A percentile compares a stretch with the other conserved stretches of the same genome.
Conservation (phyloP, 2,329 filamentous ascomycete genomes). For the Claviceps fusiformis region DNA sequence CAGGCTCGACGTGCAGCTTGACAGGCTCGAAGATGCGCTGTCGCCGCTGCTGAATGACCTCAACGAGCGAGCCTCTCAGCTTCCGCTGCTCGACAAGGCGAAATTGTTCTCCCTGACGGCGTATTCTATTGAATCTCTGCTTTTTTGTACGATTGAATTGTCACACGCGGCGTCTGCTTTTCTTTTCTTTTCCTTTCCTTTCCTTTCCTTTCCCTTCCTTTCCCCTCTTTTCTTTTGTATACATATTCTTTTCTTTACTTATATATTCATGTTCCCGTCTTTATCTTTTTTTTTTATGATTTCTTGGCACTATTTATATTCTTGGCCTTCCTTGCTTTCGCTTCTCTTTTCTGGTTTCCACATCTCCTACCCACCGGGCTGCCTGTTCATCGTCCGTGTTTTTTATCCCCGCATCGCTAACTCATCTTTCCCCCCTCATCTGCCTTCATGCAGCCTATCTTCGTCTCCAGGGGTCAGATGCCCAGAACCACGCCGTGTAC, state of each 20-base stretch:
- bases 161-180: not conserved
- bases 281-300: not conserved
- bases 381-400: too few relatives aligned
- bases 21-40: slow-evolving; percentile 62
- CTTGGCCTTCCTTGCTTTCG: too few relatives aligned
- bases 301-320: too few relatives aligned
- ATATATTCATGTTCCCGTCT: too few relatives aligned
- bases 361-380: too few relatives aligned
- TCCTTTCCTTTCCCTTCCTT: too few relatives aligned
- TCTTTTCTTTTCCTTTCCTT: too few relatives aligned
- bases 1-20: slow-evolving; percentile 63
- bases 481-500: slow-evolving; percentile 76
- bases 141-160: slow-evolving; percentile 55
- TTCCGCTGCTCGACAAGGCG: slow-evolving; percentile 87
- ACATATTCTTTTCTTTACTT: not conserved
- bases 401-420: too few relatives aligned
- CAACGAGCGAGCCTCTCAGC: slow-evolving; percentile 55
- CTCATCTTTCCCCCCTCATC: not conserved
- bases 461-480: slow-evolving; percentile 63
- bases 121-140: slow-evolving; percentile 78
- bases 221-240: too few relatives aligned
- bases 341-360: too few relatives aligned
- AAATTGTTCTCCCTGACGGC: slow-evolving; percentile 82
- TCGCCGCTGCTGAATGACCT: slow-evolving; percentile 59
- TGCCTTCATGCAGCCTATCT: slow-evolving; percentile 45